Base-by-base conservation (phyloP, 306 rosid genomes). In the Mimosa bimucronata region DNA sequence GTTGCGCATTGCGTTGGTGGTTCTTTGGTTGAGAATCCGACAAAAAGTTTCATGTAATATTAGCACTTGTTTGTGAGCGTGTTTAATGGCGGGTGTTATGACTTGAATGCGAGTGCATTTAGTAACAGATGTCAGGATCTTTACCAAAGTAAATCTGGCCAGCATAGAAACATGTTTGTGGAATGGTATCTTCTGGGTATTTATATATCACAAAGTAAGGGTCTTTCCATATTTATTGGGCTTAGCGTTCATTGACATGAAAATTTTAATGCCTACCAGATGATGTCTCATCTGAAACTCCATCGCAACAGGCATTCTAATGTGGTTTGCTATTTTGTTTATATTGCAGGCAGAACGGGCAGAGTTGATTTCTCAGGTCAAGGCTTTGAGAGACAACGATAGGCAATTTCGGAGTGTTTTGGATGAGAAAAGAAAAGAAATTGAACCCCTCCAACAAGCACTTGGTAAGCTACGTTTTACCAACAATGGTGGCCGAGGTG, bases 371-470 rank as follows among this genome's bases (percentile, higher is more conserved):
- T 71, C 92, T 76, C 92, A 92, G 79, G 69, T 92, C 67, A 94
- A 83, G 83, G 78, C 90, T 84, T 89, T 91, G 84, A 85, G 83
- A 83, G 90, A 82, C 73, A 88, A 94, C 78, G 84, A 84, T 71
- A 83, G 89, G 76, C 94, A 89, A 82, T 77, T 84, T 81, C 89
- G 77, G 87, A 68, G 82, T 41, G 77, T 89, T 13, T 80, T 89
- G 73, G 98, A 84, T 61, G 96, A 86, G 86, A 94, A 94, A 81
- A 82, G 87, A 74, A 94, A 84, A 88, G 98, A 94, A 91, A 90
- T 91, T 30, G 96, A 89, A 75, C 96, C 98, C 53, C 88, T 92
- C 42, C 93, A 89, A 41, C 92, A 90, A 75, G 97, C 94, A 71
- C 86, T 94, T 70, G 94, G 90, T 57, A 89, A 90, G 92, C 88